phyloP scores from a whole-genome alignment of 140 eudicot genomes.

The Ambrosia hybrid region DNA sequence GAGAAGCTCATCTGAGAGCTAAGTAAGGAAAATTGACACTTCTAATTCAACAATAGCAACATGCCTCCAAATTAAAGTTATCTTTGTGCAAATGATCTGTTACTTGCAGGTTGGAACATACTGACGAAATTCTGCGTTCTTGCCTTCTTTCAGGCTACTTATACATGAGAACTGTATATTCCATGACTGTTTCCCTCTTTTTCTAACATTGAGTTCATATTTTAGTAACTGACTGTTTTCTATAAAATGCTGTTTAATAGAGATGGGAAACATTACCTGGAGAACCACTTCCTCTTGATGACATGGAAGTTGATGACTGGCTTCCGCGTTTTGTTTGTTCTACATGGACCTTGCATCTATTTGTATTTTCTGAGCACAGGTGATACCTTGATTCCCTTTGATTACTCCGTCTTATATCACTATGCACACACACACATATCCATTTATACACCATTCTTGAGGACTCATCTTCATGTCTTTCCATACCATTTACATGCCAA shows the following conservation, averaged over 20 bases:
- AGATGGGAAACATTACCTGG: constrained; percentile 99
- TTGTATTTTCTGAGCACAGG: constrained; percentile 72
- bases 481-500: background rate
- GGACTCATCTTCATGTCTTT: background rate
- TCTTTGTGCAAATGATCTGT: background rate
- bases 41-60: background rate
- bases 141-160: constrained; percentile 82
- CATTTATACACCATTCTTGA: background rate
- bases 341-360: constrained; percentile 80
- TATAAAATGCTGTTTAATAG: constrained; percentile 32
- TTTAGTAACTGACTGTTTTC: background rate
- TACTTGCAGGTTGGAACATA: constrained; percentile 72
- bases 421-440: too few relatives aligned
- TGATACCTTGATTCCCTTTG: constrained; percentile 22
- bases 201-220: background rate
- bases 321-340: constrained; percentile 89
- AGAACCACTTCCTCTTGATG: constrained; percentile 88
- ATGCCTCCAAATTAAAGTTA: background rate
- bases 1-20: constrained; percentile 78
- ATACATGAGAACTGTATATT: constrained; percentile 54
- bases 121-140: constrained; percentile 71
- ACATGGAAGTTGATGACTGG: constrained; percentile 90
- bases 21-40: constrained; percentile 49
- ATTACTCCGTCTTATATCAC: background rate
- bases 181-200: background rate